Conservation (phyloP, 2,329 filamentous ascomycete genomes). For the Aspergillus sp. region DNA sequence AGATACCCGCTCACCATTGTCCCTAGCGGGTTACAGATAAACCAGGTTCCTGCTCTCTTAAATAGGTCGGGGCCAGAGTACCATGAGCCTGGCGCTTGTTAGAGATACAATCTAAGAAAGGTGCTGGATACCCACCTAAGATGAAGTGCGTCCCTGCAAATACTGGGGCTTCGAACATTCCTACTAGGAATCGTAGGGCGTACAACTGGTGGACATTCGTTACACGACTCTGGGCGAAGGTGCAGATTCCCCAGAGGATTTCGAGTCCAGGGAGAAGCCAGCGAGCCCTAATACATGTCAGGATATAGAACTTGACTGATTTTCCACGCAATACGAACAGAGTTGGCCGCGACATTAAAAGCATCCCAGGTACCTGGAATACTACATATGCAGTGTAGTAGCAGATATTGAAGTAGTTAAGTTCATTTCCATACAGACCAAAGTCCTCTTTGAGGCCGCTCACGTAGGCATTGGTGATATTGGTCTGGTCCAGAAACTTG, state of each 20-base stretch:
- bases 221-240: slow-evolving; percentile 33
- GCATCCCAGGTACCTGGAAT: slow-evolving; percentile 31
- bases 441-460: slow-evolving; percentile 35
- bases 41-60: slow-evolving; percentile 58
- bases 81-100: slow-evolving; percentile 33
- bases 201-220: slow-evolving; percentile 35
- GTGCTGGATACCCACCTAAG: slow-evolving; percentile 19
- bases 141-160: slow-evolving; percentile 36
- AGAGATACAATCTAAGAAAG: background rate
- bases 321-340: slow-evolving; percentile 19
- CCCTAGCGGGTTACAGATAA: slow-evolving; percentile 53
- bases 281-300: slow-evolving; percentile 19
- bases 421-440: slow-evolving; percentile 29
- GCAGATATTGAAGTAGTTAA: slow-evolving; percentile 34
- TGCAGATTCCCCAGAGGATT: slow-evolving; percentile 36
- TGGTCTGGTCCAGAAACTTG: slow-evolving; percentile 32
- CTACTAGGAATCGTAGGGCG: slow-evolving; percentile 34
- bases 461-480: slow-evolving; percentile 36
- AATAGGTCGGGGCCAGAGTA: slow-evolving; percentile 49
- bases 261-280: slow-evolving; percentile 33
- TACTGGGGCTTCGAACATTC: slow-evolving; percentile 34
- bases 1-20: slow-evolving; percentile 61
- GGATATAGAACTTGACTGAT: background rate
- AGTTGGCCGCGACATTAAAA: slow-evolving; percentile 30
- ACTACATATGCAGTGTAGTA: slow-evolving; percentile 33